Evolutionary conservation across 2,329 filamentous ascomycete genomes (phyloP).

Genomic region (Allantophomopsis cytisporea): DNA sequence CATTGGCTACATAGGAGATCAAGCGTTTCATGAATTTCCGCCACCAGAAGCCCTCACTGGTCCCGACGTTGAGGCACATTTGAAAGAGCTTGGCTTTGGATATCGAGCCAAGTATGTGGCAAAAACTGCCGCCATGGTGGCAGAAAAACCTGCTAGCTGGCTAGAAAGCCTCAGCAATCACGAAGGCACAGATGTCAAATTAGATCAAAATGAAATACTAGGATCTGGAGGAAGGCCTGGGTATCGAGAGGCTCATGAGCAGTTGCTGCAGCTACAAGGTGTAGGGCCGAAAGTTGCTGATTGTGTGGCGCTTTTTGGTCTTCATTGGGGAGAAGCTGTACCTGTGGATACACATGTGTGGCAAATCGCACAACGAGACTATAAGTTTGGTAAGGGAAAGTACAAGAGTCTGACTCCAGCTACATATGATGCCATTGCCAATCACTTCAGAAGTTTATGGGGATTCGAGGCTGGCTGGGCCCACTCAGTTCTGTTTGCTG

Average conservation of each 20-base stretch:
- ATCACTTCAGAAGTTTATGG: constrained; percentile 84
- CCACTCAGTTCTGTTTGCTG: constrained; percentile 91
- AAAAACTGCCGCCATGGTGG: constrained; percentile 67
- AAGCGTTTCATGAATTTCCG: constrained; percentile 80
- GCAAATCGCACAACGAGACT: constrained; percentile 95
- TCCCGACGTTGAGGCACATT: constrained; percentile 61
- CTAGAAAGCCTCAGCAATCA: constrained; percentile 67
- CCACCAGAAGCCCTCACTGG: constrained; percentile 58
- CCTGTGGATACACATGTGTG: constrained; percentile 97
- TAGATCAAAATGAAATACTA: constrained; percentile 31
- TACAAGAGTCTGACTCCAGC: constrained; percentile 76
- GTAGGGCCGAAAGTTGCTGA: constrained; percentile 96
- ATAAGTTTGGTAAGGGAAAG: constrained; percentile 76
- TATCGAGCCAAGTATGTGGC: constrained; percentile 91
- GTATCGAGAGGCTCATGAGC: constrained; percentile 72
- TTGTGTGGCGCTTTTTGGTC: constrained; percentile 90
- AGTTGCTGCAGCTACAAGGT: constrained; percentile 66
- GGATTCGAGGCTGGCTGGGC: constrained; percentile 94
- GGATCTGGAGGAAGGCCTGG: constrained; percentile 45
- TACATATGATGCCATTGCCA: constrained; percentile 80
- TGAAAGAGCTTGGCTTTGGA: constrained; percentile 80
- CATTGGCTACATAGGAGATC: constrained; percentile 55
- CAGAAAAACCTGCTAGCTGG: constrained; percentile 60
- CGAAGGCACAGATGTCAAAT: constrained; percentile 27
- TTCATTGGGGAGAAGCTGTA: constrained; percentile 91